Conservation (phyloP, 176 grass and related monocot species). For the Lolium perenne region DNA sequence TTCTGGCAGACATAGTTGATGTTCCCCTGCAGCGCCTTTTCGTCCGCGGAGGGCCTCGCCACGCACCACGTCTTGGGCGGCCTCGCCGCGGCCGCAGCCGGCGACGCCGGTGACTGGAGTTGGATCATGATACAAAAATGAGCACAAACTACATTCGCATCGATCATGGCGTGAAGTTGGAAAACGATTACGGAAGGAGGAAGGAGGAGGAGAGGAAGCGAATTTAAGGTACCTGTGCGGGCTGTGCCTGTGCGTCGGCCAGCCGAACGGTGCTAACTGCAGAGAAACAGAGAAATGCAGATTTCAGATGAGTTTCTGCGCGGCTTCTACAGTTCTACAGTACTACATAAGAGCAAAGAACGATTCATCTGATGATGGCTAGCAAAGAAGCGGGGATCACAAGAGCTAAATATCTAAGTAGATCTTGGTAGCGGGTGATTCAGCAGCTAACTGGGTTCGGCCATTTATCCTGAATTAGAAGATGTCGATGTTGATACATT, state of each 20-base stretch:
- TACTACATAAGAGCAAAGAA: not conserved
- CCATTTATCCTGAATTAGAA: not conserved
- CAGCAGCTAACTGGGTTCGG: not conserved
- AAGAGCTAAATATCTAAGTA: not conserved
- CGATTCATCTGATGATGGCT: not conserved
- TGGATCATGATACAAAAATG: not conserved
- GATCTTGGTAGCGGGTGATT: conserved; percentile 28
- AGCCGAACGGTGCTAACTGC: conserved; percentile 27
- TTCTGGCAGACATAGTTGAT: conserved; percentile 82
- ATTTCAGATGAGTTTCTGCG: not conserved
- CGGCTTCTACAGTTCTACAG: not conserved
- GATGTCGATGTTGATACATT: not conserved
- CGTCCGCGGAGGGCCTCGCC: conserved; percentile 77
- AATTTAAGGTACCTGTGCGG: conserved; percentile 22
- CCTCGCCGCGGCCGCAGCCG: too few relatives aligned
- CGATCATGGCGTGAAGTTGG: too few relatives aligned
- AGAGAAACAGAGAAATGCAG: not conserved
- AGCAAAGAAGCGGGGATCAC: not conserved
- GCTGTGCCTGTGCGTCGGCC: conserved; percentile 41
- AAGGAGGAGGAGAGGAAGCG: not conserved
- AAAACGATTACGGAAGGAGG: not conserved
- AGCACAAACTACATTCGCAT: too few relatives aligned
- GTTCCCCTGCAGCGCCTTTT: conserved; percentile 50
- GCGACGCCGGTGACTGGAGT: not conserved
- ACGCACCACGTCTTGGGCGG: conserved; percentile 88